Conservation (phyloP, 768 basidiomycete genomes). For the Gloeostereum incarnatum region DNA sequence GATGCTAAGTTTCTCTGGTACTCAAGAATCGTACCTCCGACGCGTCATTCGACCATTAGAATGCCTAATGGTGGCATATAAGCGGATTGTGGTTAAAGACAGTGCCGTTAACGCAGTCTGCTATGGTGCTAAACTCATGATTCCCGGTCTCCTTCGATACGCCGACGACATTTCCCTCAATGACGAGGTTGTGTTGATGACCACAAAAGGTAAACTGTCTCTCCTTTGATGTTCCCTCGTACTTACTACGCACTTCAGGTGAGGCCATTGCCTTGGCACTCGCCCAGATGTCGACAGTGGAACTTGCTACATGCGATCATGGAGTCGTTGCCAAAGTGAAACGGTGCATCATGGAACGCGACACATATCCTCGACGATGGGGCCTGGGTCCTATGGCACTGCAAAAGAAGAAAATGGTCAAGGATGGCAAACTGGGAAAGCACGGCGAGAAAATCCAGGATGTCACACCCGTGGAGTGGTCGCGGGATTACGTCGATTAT, state of each 20-base stretch:
- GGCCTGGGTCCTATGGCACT: conserved; percentile 95
- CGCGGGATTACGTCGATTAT: conserved; percentile 89
- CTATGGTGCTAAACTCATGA: conserved; percentile 99
- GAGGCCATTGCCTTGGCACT: conserved; percentile 93
- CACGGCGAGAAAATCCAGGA: conserved; percentile 86
- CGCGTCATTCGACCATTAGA: conserved; percentile 93
- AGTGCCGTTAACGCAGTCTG: conserved; percentile 98
- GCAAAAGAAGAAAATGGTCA: conserved; percentile 97
- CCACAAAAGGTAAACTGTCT: conserved; percentile 71
- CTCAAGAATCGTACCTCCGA: conserved; percentile 89
- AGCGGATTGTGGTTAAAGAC: conserved; percentile 98
- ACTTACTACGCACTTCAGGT: conserved; percentile 27
- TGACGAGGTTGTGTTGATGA: conserved; percentile 98
- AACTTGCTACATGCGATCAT: conserved; percentile 96
- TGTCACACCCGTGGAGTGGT: conserved; percentile 88
- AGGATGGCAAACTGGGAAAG: conserved; percentile 95
- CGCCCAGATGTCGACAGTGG: conserved; percentile 98
- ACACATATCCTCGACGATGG: conserved; percentile 97
- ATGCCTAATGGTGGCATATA: conserved; percentile 90
- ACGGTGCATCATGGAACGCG: conserved; percentile 98
- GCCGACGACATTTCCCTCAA: conserved; percentile 90
- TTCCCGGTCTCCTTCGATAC: conserved; percentile 94
- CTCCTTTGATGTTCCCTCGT: neutral
- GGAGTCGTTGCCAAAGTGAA: conserved; percentile 99
- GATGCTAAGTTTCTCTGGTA: no score